Base-by-base conservation (phyloP, 805 yeast genomes). In the Yarrowia yakushimensis region DNA sequence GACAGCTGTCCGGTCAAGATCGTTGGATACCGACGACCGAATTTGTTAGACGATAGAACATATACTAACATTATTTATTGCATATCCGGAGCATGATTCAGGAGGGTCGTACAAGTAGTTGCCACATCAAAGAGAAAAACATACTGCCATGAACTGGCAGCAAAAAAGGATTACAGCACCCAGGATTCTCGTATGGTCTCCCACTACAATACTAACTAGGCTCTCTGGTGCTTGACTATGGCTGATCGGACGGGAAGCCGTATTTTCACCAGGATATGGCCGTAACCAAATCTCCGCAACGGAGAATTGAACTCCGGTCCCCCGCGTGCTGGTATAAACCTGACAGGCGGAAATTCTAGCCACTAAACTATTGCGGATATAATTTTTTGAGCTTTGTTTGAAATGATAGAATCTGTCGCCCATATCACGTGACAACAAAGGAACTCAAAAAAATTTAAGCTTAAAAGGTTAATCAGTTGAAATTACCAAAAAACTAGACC, bases 261-360 rank as follows among this genome's bases (percentile, higher is more conserved):
- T 48, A 48, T 48, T 48, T 31, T 33, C 55, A 48, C 55, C 55
- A 48, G 55, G 55, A 31, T 48, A 48, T 48, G 55, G 55, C 55
- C 55, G 55, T 48, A 48, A 48, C 55, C 55, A 48, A 22, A 31
- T 39, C 55, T 48, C 55, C 55, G 55, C 55, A 48, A 48, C 55
- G 55, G 55, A 48, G 55, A 48, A 48, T 48, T 48, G 55, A 48
- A 48, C 55, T 48, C 55, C 55, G 55, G 55, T 48, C 55, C 55
- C 55, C 55, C 55, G 55, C 55, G 55, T 48, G 55, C 55, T 48
- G 55, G n/a, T n/a, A n/a, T n/a, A n/a, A n/a, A 22, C 39, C 65
- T 72, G 74, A 72, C 75, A 72, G 73, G 74, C 75, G 75, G 74
- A 68, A 68, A 72, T 72, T 72, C 75, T 72, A 70, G 74, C 75